Conservation (phyloP, 176 grass and related monocot genomes). For the bread wheat (Triticum aestivum) region IWGSC_CS_RefSeq_v2.1 NC_057796.1:130923545-130924044, state of each 20-base stretch:
- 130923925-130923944: not conserved
- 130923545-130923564: slow-evolving; percentile 26
- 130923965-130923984: not conserved
- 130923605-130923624: slow-evolving; percentile 8
- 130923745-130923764: not conserved
- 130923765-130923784: slow-evolving; percentile 6
- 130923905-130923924: slow-evolving; percentile 2
- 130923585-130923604: slow-evolving; percentile 20
- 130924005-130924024: not conserved
- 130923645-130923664: not conserved
- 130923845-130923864: not conserved
- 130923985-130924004: not conserved
- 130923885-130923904: not conserved
- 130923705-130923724: not conserved
- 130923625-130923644: not conserved
- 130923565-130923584: slow-evolving; percentile 15
- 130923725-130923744: not conserved
- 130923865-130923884: not conserved
- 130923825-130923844: not conserved
- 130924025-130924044: not conserved
- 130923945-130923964: not conserved
- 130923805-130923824: not conserved
- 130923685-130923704: not conserved
- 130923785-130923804: not conserved
- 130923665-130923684: not conserved